Evolutionary conservation across 2,329 filamentous ascomycete genomes (phyloP).

Genomic region (Amesomyces nigricolor): DNA sequence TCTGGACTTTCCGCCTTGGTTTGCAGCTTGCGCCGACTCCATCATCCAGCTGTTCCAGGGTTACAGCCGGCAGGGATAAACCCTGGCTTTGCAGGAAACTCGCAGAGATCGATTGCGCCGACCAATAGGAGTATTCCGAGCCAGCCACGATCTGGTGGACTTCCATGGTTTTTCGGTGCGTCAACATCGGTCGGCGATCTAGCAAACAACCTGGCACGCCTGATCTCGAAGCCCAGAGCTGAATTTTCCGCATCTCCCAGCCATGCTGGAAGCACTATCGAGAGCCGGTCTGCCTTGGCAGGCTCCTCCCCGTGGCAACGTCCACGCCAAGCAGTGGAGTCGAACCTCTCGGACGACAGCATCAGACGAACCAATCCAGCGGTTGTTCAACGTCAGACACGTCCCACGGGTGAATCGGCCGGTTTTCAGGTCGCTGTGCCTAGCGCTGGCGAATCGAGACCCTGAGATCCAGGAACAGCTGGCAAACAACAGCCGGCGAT

Average conservation of each 20-base stretch:
- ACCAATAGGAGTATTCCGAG: conserved; percentile 22
- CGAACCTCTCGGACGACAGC: not conserved
- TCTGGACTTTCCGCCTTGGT: conserved; percentile 3
- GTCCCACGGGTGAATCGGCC: not conserved
- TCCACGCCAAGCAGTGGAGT: not conserved
- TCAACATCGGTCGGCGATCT: not conserved
- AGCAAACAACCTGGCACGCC: not conserved
- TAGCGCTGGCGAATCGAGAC: not conserved
- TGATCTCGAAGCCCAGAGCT: not conserved
- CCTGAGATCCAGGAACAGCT: not conserved
- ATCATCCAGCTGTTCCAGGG: conserved; percentile 22
- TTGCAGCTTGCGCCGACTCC: conserved; percentile 3
- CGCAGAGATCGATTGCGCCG: not conserved
- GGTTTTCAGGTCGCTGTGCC: not conserved
- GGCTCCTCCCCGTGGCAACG: not conserved
- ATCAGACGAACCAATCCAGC: not conserved
- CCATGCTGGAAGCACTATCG: not conserved
- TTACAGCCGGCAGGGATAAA: conserved; percentile 11
- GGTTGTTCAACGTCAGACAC: conserved; percentile 5
- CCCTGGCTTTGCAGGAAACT: conserved; percentile 11
- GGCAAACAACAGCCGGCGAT: not conserved
- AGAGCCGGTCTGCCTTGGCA: not conserved
- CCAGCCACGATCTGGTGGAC: conserved; percentile 13
- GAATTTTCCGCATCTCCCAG: not conserved
- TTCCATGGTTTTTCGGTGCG: not conserved